These are phyloP conservation scores for Imleria badia DNA, from an alignment of 768 basidiomycete genomes.

Conservation along the genomic window DNA sequence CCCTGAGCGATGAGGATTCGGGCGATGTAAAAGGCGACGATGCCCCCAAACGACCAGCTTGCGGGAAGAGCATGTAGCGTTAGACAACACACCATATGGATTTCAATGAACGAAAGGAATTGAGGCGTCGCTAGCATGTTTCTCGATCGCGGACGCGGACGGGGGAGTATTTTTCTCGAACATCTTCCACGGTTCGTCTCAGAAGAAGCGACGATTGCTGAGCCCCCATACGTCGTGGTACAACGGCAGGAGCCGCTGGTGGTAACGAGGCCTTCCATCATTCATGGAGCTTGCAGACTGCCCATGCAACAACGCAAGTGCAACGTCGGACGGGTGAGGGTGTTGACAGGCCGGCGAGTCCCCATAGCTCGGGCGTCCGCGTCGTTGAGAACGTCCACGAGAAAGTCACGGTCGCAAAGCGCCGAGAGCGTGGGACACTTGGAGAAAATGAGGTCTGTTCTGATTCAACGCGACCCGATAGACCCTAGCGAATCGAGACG, in stretches of 20 bases:
- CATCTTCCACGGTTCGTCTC: constrained; percentile 46
- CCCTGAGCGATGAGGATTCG: constrained; percentile 48
- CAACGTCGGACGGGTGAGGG: constrained; percentile 29
- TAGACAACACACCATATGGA: background rate
- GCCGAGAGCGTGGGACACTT: constrained; percentile 37
- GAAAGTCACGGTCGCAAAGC: constrained; percentile 15
- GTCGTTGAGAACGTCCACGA: constrained; percentile 1
- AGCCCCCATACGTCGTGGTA: constrained; percentile 61
- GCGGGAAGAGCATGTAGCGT: background rate
- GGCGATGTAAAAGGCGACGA: constrained; percentile 62
- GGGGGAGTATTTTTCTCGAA: constrained; percentile 51
- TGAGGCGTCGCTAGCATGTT: constrained; percentile 37
- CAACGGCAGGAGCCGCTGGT: constrained; percentile 45
- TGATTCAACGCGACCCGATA: constrained; percentile 47
- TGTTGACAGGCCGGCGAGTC: background rate
- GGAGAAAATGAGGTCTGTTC: constrained; percentile 41
- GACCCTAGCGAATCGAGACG: constrained; percentile 60
- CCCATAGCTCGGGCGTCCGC: background rate
- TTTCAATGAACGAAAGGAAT: constrained; percentile 3
- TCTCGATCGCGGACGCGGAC: constrained; percentile 45
- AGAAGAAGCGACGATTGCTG: constrained; percentile 51
- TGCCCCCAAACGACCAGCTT: constrained; percentile 3
- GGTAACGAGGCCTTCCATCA: constrained; percentile 65
- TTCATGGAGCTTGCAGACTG: constrained; percentile 46
- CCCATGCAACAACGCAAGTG: constrained; percentile 39